Evolutionary conservation across 2,329 filamentous ascomycete species (phyloP).

Genomic region (Penicillium thymicola): DNA sequence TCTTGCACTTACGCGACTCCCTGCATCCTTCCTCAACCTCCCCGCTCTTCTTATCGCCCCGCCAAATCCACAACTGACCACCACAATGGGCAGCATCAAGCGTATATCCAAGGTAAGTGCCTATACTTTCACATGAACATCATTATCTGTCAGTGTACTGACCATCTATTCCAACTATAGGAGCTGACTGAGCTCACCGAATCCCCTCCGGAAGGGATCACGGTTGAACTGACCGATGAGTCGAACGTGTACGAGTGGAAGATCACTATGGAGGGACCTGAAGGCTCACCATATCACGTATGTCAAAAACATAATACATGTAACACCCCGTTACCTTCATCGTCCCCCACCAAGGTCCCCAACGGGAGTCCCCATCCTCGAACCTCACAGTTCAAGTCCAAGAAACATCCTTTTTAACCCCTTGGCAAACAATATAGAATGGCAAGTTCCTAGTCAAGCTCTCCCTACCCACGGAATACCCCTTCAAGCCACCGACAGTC

Average conservation of each 20-base stretch:
- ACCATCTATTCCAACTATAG: slow-evolving; percentile 35
- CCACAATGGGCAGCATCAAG: slow-evolving; percentile 44
- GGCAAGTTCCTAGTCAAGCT: slow-evolving; percentile 73
- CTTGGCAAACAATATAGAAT: slow-evolving; percentile 44
- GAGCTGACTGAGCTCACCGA: slow-evolving; percentile 59
- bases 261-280: slow-evolving; percentile 63
- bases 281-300: slow-evolving; percentile 64
- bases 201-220: slow-evolving; percentile 56
- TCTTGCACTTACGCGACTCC: not conserved
- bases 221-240: slow-evolving; percentile 58
- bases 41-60: slow-evolving; percentile 16
- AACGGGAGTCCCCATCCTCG: not conserved
- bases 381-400: not conserved
- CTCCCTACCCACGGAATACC: slow-evolving; percentile 74
- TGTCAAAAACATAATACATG: slow-evolving; percentile 20
- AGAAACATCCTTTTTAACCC: slow-evolving; percentile 4
- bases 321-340: not conserved
- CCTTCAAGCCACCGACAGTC: slow-evolving; percentile 80
- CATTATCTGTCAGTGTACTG: not conserved
- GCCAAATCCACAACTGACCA: slow-evolving; percentile 7
- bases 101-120: slow-evolving; percentile 45
- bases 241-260: slow-evolving; percentile 67
- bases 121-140: not conserved
- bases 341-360: not conserved
- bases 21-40: slow-evolving; percentile 4